A percentile compares a stretch with the other conserved stretches of the same genome.
Evolutionary conservation across 192 early-diverging fungal species (phyloP).

Genomic region (Oehlia diaphana): DNA sequence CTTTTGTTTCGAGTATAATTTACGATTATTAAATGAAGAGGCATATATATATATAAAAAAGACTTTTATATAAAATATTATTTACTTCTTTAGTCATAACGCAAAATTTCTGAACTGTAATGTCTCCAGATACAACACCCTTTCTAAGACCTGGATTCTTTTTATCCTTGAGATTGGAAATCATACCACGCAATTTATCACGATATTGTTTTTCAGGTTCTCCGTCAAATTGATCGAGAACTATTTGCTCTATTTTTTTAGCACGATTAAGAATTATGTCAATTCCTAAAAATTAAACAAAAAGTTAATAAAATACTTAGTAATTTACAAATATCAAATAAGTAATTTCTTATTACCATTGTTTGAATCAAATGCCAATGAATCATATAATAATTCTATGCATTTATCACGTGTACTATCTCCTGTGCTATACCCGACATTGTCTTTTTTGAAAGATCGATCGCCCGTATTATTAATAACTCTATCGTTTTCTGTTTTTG

Average conservation of each 20-base stretch:
- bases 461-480: conserved; percentile 24
- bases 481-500: conserved; percentile 39
- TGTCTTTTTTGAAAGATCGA: conserved; percentile 63
- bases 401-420: conserved; percentile 73
- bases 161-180: conserved; percentile 76
- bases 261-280: conserved; percentile 56
- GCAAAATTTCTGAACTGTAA: conserved; percentile 69
- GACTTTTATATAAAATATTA: neutral
- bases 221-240: conserved; percentile 56
- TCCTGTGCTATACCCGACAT: conserved; percentile 54
- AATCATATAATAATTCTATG: conserved; percentile 80
- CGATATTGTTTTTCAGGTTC: conserved; percentile 64
- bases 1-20: conserved; percentile 29
- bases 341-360: conserved; percentile 44
- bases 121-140: conserved; percentile 64
- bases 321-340: neutral
- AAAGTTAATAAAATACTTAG: neutral
- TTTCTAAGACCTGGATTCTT: conserved; percentile 75
- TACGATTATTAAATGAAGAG: neutral
- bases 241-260: conserved; percentile 57
- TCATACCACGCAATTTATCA: conserved; percentile 72
- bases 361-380: conserved; percentile 58
- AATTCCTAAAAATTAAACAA: conserved; percentile 39
- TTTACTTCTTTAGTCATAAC: conserved; percentile 66
- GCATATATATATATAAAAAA: neutral